These are phyloP conservation scores for Didymella keratinophila DNA, from an alignment of 2,329 filamentous ascomycete genomes.

Conservation along the genomic window DNA sequence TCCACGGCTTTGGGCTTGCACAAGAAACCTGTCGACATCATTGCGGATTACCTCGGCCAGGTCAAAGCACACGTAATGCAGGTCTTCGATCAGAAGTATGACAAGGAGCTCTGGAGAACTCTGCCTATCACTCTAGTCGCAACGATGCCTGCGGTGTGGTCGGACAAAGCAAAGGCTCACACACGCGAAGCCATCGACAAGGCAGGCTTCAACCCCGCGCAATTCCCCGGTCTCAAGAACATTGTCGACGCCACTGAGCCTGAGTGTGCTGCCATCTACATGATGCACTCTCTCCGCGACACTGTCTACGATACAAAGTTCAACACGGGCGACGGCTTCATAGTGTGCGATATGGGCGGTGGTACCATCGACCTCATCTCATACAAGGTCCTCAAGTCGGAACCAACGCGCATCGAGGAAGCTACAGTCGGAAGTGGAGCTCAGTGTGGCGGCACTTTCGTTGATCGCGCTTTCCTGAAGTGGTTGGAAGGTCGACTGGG, in stretches of 20 bases:
- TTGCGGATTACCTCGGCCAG: conserved; percentile 39
- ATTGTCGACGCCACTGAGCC: conserved; percentile 29
- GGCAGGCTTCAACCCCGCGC: conserved; percentile 30
- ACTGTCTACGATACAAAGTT: conserved; percentile 26
- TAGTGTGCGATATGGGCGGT: conserved; percentile 43
- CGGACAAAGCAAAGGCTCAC: conserved; percentile 30
- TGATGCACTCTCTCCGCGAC: conserved; percentile 25
- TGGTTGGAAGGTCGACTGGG: conserved; percentile 38
- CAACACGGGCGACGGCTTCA: conserved; percentile 30
- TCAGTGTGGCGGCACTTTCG: conserved; percentile 41
- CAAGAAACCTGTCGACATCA: conserved; percentile 36
- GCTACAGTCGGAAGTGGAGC: conserved; percentile 33
- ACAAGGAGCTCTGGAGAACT: conserved; percentile 26
- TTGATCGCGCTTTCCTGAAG: conserved; percentile 33
- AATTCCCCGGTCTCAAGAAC: conserved; percentile 20
- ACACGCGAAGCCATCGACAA: conserved; percentile 30
- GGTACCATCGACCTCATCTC: conserved; percentile 43
- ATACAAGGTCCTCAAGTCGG: conserved; percentile 23
- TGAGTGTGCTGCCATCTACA: conserved; percentile 41
- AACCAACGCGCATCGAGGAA: conserved; percentile 32
- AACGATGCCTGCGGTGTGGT: conserved; percentile 41
- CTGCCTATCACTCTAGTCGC: conserved; percentile 32
- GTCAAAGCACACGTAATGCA: conserved; percentile 33
- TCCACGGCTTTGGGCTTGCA: no score
- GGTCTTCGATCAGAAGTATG: conserved; percentile 34